Conservation (phyloP, 1,284 basidiomycete species). For the Spongiforma sp. region DNA sequence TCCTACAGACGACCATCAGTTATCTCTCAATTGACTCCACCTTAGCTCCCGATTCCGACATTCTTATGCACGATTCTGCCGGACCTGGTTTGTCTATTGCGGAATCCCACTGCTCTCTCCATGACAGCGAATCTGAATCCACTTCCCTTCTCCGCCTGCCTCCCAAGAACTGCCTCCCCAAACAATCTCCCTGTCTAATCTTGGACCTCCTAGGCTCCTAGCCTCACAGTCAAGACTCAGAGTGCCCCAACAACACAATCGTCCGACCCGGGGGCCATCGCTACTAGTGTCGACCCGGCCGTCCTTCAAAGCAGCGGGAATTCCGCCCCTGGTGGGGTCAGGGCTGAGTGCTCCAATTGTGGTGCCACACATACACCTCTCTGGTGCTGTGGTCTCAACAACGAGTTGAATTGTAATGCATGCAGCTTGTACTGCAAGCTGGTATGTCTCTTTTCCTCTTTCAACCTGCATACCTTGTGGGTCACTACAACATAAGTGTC, state of each 20-base stretch:
- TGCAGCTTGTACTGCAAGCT: constrained; percentile 82
- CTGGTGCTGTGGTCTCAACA: constrained; percentile 81
- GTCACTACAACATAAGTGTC: constrained; percentile 69
- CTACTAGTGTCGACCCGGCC: constrained; percentile 54
- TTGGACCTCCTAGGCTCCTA: constrained; percentile 56
- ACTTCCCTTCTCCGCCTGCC: constrained; percentile 41
- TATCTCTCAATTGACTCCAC: constrained; percentile 15
- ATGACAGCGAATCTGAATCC: constrained; percentile 10
- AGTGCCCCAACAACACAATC: constrained; percentile 48
- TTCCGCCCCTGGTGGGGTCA: constrained; percentile 74
- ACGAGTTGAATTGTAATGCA: constrained; percentile 85
- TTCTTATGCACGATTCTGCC: constrained; percentile 32
- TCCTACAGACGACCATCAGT: constrained; percentile 23
- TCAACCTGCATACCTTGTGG: background rate
- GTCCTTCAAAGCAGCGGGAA: constrained; percentile 35
- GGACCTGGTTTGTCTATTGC: constrained; percentile 6
- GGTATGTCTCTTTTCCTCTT: constrained; percentile 45
- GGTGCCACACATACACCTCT: constrained; percentile 84
- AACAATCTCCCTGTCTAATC: constrained; percentile 56
- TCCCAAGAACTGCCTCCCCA: constrained; percentile 47
- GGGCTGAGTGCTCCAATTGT: constrained; percentile 84
- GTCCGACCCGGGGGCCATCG: constrained; percentile 65
- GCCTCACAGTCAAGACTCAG: constrained; percentile 59
- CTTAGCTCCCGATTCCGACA: constrained; percentile 23
- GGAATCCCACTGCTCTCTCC: constrained; percentile 9